Conservation (phyloP, 2,329 filamentous ascomycete species). For the Akanthomyces lecanii region DNA sequence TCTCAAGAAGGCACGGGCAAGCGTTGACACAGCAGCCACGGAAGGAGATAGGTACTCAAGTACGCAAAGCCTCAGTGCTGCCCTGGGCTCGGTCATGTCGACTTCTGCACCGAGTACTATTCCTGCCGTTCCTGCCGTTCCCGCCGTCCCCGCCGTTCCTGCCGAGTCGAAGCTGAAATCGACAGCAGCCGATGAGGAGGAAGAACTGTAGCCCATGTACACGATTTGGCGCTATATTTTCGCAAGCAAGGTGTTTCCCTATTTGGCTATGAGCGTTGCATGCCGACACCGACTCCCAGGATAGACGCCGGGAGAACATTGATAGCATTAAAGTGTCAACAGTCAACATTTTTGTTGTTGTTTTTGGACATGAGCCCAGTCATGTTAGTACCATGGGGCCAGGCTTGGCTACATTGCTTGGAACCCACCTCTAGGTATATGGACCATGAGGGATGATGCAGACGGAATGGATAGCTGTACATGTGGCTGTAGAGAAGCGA, state of each 20-base stretch:
- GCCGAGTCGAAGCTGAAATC: slow-evolving; percentile 23
- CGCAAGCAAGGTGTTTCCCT: not conserved
- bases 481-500: slow-evolving; percentile 6
- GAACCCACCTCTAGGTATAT: slow-evolving; percentile 3
- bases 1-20: slow-evolving; percentile 70
- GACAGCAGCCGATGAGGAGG: slow-evolving; percentile 32
- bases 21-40: slow-evolving; percentile 33
- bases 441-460: slow-evolving; percentile 12
- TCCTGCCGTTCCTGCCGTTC: slow-evolving; percentile 14
- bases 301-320: not conserved
- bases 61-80: slow-evolving; percentile 33
- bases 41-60: slow-evolving; percentile 25
- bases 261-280: not conserved
- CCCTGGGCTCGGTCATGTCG: slow-evolving; percentile 30
- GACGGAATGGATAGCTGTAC: slow-evolving; percentile 9
- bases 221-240: not conserved
- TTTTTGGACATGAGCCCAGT: slow-evolving; percentile 15
- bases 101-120: slow-evolving; percentile 22
- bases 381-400: slow-evolving; percentile 2
- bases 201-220: slow-evolving; percentile 35
- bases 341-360: slow-evolving; percentile 7
- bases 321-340: not conserved
- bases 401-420: not conserved
- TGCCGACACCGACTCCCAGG: not conserved
- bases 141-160: slow-evolving; percentile 12